Percentiles rank a stretch among this genome's conserved stretches.
These are phyloP conservation scores for Xylaria cubensis DNA, from an alignment of 495 filamentous ascomycete species.

Conservation along the genomic window DNA sequence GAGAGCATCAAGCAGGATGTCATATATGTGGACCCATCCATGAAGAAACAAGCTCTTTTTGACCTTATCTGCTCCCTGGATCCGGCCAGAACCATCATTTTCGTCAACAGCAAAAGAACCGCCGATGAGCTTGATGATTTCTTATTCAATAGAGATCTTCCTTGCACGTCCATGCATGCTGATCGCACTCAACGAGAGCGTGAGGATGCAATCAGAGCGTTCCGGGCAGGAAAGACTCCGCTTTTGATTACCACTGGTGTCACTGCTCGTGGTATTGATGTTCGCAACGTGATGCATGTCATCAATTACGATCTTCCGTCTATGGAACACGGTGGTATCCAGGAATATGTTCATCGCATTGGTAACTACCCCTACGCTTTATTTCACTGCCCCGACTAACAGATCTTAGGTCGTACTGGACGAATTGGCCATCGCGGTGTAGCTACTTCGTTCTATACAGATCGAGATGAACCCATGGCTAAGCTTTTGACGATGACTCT, in stretches of 20 bases:
- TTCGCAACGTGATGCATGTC: conserved; percentile 84
- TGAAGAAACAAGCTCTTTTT: conserved; percentile 73
- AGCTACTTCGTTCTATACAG: conserved; percentile 86
- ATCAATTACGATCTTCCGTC: conserved; percentile 91
- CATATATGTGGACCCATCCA: conserved; percentile 62
- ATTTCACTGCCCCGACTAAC: conserved; percentile 27
- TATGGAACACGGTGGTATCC: conserved; percentile 76
- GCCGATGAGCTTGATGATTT: conserved; percentile 88
- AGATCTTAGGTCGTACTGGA: conserved; percentile 80
- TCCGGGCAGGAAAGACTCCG: conserved; percentile 74
- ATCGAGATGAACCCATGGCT: conserved; percentile 71
- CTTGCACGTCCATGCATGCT: conserved; percentile 83
- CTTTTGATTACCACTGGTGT: conserved; percentile 87
- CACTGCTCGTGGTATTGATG: conserved; percentile 88
- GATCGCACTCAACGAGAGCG: conserved; percentile 91
- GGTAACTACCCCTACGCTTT: conserved; percentile 56
- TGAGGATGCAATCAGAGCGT: conserved; percentile 90
- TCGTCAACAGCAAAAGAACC: conserved; percentile 78
- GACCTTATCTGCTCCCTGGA: conserved; percentile 72
- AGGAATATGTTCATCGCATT: conserved; percentile 94
- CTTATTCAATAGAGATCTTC: conserved; percentile 78
- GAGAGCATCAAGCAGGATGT: conserved; percentile 80
- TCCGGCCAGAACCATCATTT: conserved; percentile 85
- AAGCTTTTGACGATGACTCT: conserved; percentile 76
- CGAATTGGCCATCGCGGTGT: conserved; percentile 89